phyloP scores from a whole-genome alignment of 208 protist genomes.

The Lotmaria passim region DNA sequence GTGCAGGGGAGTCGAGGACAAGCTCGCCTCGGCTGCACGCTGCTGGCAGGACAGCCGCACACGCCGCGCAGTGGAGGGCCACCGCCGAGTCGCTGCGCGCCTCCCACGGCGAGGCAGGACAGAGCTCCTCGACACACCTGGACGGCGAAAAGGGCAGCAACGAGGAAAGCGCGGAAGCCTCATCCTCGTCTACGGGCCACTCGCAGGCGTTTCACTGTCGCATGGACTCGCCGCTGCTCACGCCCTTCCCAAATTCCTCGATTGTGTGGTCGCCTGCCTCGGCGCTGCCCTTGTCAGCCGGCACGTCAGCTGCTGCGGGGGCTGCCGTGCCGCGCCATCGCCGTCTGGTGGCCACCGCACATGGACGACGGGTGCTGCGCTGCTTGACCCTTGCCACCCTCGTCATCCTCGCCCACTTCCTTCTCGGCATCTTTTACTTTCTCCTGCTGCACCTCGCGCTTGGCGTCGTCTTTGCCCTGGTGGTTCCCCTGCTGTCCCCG shows the following conservation, averaged over 20 bases:
- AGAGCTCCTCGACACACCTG: background rate
- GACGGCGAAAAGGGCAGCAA: background rate
- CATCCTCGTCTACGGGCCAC: background rate
- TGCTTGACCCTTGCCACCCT: constrained; percentile 36
- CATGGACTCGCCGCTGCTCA: background rate
- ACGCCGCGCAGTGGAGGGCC: background rate
- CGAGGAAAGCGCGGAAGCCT: background rate
- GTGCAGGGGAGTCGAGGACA: constrained; percentile 6
- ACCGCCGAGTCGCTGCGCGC: background rate
- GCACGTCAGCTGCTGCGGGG: no score
- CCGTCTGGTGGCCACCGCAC: constrained; percentile 40
- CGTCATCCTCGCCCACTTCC: constrained; percentile 39
- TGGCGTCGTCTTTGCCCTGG: constrained; percentile 43
- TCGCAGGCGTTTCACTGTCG: background rate
- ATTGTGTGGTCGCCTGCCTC: background rate
- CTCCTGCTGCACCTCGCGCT: constrained; percentile 51
- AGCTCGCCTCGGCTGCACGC: background rate
- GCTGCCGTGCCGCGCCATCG: background rate
- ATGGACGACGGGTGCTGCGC: constrained; percentile 44
- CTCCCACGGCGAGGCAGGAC: background rate
- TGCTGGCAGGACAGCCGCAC: background rate
- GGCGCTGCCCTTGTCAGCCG: background rate
- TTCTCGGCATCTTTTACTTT: constrained; percentile 51
- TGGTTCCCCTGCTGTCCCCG: constrained; percentile 34
- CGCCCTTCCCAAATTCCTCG: background rate